Conservation (phyloP, 2,329 filamentous ascomycete species). For the Neodidymelliopsis sp. region DNA sequence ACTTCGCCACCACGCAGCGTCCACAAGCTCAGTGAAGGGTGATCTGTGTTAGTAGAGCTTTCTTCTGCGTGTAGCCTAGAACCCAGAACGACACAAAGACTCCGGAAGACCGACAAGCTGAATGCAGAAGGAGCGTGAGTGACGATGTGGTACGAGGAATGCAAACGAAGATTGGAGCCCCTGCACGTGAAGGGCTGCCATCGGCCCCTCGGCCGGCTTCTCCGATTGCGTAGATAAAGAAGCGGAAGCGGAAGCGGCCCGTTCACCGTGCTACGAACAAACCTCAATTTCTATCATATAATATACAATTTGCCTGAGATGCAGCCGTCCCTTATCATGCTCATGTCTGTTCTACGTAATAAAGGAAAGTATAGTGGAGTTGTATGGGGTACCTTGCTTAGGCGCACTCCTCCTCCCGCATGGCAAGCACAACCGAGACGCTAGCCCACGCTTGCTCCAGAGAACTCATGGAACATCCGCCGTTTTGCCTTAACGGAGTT, state of each 20-base stretch:
- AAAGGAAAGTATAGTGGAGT: constrained; percentile 14
- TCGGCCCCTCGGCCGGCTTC: too few relatives aligned
- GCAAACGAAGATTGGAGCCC: constrained; percentile 2
- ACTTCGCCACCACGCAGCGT: constrained; percentile 37
- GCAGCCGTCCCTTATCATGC: background rate
- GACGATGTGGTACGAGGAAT: constrained; percentile 9
- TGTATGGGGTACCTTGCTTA: constrained; percentile 4
- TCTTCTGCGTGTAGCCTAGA: constrained; percentile 30
- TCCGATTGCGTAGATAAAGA: too few relatives aligned
- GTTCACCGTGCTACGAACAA: too few relatives aligned
- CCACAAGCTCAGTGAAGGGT: constrained; percentile 12
- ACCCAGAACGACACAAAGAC: constrained; percentile 12
- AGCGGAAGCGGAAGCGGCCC: too few relatives aligned
- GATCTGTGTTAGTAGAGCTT: constrained; percentile 24
- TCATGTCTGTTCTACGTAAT: constrained; percentile 1
- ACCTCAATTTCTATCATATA: background rate
- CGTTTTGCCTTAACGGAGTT: too few relatives aligned
- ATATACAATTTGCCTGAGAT: background rate
- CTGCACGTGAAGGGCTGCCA: too few relatives aligned
- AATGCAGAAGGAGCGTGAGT: constrained; percentile 7
- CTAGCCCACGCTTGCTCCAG: background rate
- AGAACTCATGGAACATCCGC: background rate
- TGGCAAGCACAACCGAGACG: constrained; percentile 8
- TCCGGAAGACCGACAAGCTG: too few relatives aligned
- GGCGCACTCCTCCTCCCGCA: background rate